Percentiles rank a stretch among this genome's conserved stretches.
These are phyloP conservation scores for Backusella tuberculispora DNA, from an alignment of 192 early-diverging fungal genomes.

Conservation along the genomic window DNA sequence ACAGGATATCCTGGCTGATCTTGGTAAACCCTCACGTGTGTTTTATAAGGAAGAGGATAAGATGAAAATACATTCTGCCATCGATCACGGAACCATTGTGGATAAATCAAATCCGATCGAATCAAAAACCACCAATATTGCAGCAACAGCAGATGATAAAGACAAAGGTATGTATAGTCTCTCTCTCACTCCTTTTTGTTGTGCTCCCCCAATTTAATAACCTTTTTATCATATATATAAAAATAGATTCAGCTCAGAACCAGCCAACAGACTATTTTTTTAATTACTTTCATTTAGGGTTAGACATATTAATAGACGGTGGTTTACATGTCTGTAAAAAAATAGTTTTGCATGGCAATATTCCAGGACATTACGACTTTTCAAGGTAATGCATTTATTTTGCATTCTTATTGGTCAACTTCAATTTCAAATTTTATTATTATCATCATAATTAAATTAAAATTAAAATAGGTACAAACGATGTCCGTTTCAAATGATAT, in stretches of 20 bases:
- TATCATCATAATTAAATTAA: no score
- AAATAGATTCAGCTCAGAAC: constrained; percentile 24
- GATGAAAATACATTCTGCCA: constrained; percentile 68
- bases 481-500: constrained; percentile 54
- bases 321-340: constrained; percentile 68
- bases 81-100: constrained; percentile 26
- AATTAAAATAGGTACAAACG: constrained; percentile 51
- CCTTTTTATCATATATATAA: no score
- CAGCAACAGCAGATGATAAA: constrained; percentile 23
- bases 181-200: background rate
- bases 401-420: background rate
- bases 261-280: constrained; percentile 73
- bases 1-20: constrained; percentile 72
- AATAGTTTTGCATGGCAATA: constrained; percentile 72
- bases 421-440: background rate
- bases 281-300: constrained; percentile 76
- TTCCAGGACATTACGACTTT: constrained; percentile 72
- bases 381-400: constrained; percentile 50
- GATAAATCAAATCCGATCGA: constrained; percentile 32
- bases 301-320: constrained; percentile 76
- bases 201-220: no score
- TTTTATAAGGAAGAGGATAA: constrained; percentile 75
- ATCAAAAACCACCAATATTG: constrained; percentile 1
- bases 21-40: constrained; percentile 64
- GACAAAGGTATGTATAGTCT: constrained; percentile 37